Percentiles rank a stretch among this genome's conserved stretches.
Conservation (phyloP, 2,329 filamentous ascomycete species). For the Stenocarpella maydis region DNA sequence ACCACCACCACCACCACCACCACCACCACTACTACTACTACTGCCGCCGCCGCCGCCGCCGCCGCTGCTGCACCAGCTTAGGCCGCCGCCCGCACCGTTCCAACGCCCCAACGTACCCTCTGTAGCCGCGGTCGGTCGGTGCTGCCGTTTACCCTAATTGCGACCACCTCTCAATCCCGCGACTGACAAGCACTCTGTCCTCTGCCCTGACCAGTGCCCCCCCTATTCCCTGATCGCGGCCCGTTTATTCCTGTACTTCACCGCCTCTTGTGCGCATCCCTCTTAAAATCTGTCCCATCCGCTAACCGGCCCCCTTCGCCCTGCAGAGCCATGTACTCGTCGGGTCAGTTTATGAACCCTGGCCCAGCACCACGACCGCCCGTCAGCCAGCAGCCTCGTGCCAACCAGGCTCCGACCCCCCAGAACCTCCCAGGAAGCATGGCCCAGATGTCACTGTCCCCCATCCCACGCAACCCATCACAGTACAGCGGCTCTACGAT, state of each 20-base stretch:
- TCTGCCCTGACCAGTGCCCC: conserved; percentile 10
- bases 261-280: conserved; percentile 11
- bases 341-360: conserved; percentile 90
- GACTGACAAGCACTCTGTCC: neutral
- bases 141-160: conserved; percentile 18
- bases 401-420: conserved; percentile 76
- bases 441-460: conserved; percentile 79
- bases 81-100: neutral
- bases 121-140: neutral
- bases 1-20: too few species aligned
- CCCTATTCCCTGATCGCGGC: conserved; percentile 21
- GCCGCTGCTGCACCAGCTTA: neutral
- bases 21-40: too few species aligned
- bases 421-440: conserved; percentile 77
- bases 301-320: conserved; percentile 24
- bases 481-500: conserved; percentile 75
- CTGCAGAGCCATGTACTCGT: conserved; percentile 60
- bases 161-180: neutral
- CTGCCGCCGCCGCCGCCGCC: too few species aligned
- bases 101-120: neutral
- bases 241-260: neutral
- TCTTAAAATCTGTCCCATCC: conserved; percentile 14
- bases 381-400: conserved; percentile 65
- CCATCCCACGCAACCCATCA: conserved; percentile 71
- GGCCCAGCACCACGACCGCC: conserved; percentile 93